Evolutionary conservation across 108 stramenopile genomes (phyloP), one percentile per base, ranked within the genome.

Genomic region (Skeletonema marinoi): DNA sequence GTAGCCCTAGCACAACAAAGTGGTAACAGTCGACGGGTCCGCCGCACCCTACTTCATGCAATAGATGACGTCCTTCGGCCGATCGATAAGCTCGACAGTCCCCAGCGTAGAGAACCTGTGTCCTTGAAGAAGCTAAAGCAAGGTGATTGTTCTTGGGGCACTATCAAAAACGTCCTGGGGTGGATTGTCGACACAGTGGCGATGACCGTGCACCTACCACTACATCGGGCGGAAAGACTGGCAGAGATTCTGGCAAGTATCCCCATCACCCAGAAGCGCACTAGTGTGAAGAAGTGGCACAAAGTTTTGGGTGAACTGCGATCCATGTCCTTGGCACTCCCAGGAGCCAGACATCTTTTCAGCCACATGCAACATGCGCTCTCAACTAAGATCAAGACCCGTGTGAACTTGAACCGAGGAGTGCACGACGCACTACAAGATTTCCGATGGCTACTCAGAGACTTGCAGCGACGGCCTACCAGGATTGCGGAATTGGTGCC

Each of bases 111-210:
- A 35, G 83, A 84, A 65, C 87, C 84, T 9, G 67, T 79, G 3
- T 88, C 84, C 13, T 8, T 69, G 44, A 83, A 86, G 63, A 88
- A 84, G 42, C 12, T 88, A 6, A 16, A 36, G 31, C 73, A 88
- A 48, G 82, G 80, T 0, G 81, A 86, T 25, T 80, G 72, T 1
- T 25, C 32, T 16, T 86, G 85, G 85, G 11, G 60, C 6, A 82
- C 81, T 1, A 42, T 17, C 11, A 82, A 86, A 51, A 33, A 30
- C 0, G 51, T 86, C 16, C 69, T 82, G 9, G 88, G 88, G 0
- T 88, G 66, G 6, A 16, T 32, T 66, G 60, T 75, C 32, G 66
- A 75, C 32, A 56, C 66, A 31, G 33, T 30, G 32, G 11, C 2
- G 6, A 56, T 67, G 31, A 68, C 75, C n/a, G 19, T 65, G 30